Evolutionary conservation across 352 stramenopile species (phyloP), one percentile per base, ranked within the genome.

Genomic region (Halophytophthora polymorphica): DNA sequence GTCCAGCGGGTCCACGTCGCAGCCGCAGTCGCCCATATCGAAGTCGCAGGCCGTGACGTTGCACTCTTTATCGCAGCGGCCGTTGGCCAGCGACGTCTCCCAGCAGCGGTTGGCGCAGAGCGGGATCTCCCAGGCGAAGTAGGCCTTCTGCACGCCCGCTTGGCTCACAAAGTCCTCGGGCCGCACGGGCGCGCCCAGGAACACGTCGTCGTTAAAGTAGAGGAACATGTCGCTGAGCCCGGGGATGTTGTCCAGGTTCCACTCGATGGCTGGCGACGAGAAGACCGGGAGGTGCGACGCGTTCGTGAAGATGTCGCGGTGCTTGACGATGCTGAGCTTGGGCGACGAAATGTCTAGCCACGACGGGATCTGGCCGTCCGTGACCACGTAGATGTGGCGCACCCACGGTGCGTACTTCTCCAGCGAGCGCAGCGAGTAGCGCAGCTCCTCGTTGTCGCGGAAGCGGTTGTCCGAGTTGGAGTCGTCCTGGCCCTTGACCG

Each of bases 121-220:
- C 11, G 94, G 94, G 28, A 96, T 83, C 61, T 97, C 88, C 94
- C 94, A 98, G 0, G 87, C 86, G 22, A 97, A 88, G 52, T 97
- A 97, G 17, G 89, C 75, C 56, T 96, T 96, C 58, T 98, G 91
- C 15, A 93, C 82, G 17, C 84, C 83, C 10, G 58, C 69, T 53
- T 89, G 76, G 18, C 73, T 87, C 13, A 97, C 71, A 77, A 98
- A 98, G 56, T 98, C 94, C 40, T 97, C 88, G 0, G 94, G 94
- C 41, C 77, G 70, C 12, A 96, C 81, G 11, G 71, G 68, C 14
- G 86, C 75, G 34, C 93, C 94, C 1, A 98, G 71, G 56, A 98
- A 95, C 10, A 98, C 93, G 65, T 98, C 93, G 62, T 98, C 94
- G 61, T 98, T 98, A 56, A 98, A 98, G 66, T 98, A 98, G 3